Base-by-base conservation (phyloP, 495 filamentous ascomycete species). In the Neurospora sublineolata region DNA sequence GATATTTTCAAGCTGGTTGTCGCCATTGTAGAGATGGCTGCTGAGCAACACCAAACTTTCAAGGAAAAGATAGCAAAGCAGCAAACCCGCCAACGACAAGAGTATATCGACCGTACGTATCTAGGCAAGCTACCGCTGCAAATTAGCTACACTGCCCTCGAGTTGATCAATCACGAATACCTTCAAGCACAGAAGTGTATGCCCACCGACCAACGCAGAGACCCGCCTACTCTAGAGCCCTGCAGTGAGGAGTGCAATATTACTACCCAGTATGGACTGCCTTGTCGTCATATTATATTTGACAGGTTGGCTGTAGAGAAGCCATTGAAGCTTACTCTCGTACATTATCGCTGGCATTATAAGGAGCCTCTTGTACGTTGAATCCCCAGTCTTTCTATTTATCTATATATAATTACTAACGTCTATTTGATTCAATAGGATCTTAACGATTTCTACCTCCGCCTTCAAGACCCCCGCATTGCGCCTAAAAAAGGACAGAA, bases 41-140 rank as follows among this genome's bases (percentile, higher is more conserved):
- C 18, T 8, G 3, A 42, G 2, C 0, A 42, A 42, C 3, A 42
- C 41, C 3, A 42, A 3, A n/a, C 0, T 2, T 42, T 42, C 3
- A 42, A 42, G 2, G 7, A 42, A 3, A n/a, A 42, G 5, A 9
- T 42, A 0, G 41, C 5, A 18, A 7, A 1, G 0, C 7, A 42
- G 5, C 2, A n/a, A 42, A 42, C 7, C 7, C 5, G 0, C 18
- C 3, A 42, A 0, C 0, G 3, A 3, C 8, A 42, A n/a, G 0
- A 42, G 3, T 42, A 42, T 42, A 18, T 42, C 5, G 2, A 42
- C 7, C 2, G 7, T 8, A 2, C 2, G 0, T 42, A 42, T 8
- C 3, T 42, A 0, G 18, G 18, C 3, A 42, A 42, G 4, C 7
- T 42, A 18, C 41, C 2, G 3, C 18, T 42, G 3, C 7, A 18